Conservation (phyloP, 2,329 filamentous ascomycete genomes). For the Cladophialophora immunda region DNA sequence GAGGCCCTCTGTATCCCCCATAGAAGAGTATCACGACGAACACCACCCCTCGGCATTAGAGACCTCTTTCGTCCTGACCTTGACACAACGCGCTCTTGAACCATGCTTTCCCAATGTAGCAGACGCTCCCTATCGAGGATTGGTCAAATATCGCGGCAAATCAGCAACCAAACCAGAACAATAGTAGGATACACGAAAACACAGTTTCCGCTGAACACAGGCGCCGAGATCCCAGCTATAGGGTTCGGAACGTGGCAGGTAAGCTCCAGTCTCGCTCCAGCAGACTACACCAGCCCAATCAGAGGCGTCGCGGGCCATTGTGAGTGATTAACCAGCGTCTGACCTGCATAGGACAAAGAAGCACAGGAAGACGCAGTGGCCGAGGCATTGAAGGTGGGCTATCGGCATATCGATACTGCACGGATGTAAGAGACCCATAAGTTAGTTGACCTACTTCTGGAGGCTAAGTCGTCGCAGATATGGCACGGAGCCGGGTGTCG, state of each 20-base stretch:
- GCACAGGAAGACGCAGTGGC: conserved; percentile 59
- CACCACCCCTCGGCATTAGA: not conserved
- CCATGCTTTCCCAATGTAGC: conserved; percentile 28
- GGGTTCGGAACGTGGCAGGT: conserved; percentile 63
- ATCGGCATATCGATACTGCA: conserved; percentile 53
- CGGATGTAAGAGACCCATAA: conserved; percentile 46
- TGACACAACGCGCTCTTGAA: not conserved
- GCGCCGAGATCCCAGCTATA: conserved; percentile 56
- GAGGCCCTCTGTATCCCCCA: not conserved
- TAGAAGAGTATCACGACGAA: not conserved
- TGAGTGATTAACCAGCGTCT: not conserved
- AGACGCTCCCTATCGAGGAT: conserved; percentile 20
- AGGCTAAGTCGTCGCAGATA: conserved; percentile 52
- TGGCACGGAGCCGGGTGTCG: conserved; percentile 72
- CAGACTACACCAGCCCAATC: not conserved
- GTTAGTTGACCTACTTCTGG: not conserved
- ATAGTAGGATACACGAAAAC: conserved; percentile 36
- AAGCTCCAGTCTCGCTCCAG: not conserved
- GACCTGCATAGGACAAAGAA: conserved; percentile 51
- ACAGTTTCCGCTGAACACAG: conserved; percentile 53
- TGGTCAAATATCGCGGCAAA: conserved; percentile 28
- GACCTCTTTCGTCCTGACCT: not conserved
- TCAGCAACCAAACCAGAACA: conserved; percentile 28
- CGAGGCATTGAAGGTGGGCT: conserved; percentile 50
- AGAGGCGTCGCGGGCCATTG: not conserved